A percentile compares a stretch with the other conserved stretches of the same genome.
phyloP scores from a whole-genome alignment of 139 green algal species.

The Microglena sp. region DNA sequence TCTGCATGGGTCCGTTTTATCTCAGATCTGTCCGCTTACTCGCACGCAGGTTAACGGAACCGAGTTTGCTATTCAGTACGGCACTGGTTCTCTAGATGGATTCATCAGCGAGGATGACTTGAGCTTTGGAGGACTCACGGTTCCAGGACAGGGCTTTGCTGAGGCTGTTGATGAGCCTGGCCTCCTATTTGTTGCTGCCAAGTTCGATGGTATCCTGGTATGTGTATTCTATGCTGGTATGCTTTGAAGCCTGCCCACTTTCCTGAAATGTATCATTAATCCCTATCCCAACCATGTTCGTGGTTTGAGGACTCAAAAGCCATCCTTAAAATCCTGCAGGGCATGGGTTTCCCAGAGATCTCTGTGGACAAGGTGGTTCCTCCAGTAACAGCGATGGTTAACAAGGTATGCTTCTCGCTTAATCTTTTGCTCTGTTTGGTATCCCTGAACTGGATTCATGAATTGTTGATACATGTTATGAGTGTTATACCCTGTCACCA shows the following conservation, averaged over 20 bases:
- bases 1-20: too few relatives aligned
- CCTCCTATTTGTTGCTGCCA: constrained; percentile 88
- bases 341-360: constrained; percentile 90
- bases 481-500: too few relatives aligned
- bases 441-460: too few relatives aligned
- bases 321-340: too few relatives aligned
- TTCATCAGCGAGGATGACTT: constrained; percentile 80
- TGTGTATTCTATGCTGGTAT: too few relatives aligned
- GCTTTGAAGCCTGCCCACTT: too few relatives aligned
- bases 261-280: too few relatives aligned
- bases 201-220: constrained; percentile 97
- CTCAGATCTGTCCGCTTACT: too few relatives aligned
- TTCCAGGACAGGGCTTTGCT: constrained; percentile 47
- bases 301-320: too few relatives aligned
- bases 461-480: too few relatives aligned
- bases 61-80: constrained; percentile 96
- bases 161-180: constrained; percentile 82
- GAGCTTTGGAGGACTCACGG: constrained; percentile 54
- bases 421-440: too few relatives aligned
- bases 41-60: constrained; percentile 56
- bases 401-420: constrained; percentile 92
- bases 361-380: constrained; percentile 66
- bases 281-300: too few relatives aligned
- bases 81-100: constrained; percentile 77
- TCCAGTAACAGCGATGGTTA: constrained; percentile 80